These are phyloP conservation scores for Magnusiomyces fungicola DNA, from an alignment of 1,139 yeast species.

Conservation along the genomic window DNA sequence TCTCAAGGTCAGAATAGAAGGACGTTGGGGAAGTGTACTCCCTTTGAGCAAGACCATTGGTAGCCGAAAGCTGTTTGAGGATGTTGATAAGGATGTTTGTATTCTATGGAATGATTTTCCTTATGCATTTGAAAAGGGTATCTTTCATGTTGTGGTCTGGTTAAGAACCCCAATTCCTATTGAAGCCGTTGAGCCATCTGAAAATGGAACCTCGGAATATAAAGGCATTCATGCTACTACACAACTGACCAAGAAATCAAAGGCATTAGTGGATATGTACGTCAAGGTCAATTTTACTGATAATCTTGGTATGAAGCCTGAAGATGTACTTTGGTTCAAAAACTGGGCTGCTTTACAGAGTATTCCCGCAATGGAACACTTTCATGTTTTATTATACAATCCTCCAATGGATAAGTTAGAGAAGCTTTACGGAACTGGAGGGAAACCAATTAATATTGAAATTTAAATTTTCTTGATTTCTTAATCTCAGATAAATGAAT, in stretches of 20 bases:
- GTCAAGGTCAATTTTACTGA: constrained; percentile 27
- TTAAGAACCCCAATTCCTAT: constrained; percentile 31
- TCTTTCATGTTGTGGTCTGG: constrained; percentile 39
- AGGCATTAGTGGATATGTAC: constrained; percentile 24
- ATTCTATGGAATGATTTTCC: constrained; percentile 37
- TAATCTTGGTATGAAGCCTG: constrained; percentile 21
- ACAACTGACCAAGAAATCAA: constrained; percentile 25
- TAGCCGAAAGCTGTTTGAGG: constrained; percentile 19
- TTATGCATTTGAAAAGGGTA: constrained; percentile 33
- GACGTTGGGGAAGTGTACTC: constrained; percentile 3
- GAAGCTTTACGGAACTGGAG: constrained; percentile 13
- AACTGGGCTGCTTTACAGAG: constrained; percentile 37
- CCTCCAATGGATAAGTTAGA: constrained; percentile 22
- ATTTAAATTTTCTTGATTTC: no score
- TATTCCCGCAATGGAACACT: constrained; percentile 35
- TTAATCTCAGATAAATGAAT: no score
- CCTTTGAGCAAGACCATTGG: constrained; percentile 11
- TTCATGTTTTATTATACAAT: constrained; percentile 32
- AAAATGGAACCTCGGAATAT: constrained; percentile 1
- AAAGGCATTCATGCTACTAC: background rate
- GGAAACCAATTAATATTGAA: constrained; percentile 8
- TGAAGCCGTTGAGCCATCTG: constrained; percentile 19
- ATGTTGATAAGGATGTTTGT: constrained; percentile 27
- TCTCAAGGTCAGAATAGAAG: background rate
- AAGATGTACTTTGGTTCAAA: constrained; percentile 34